These are phyloP conservation scores for Suillus clintonianus DNA, from an alignment of 768 basidiomycete genomes.

Conservation along the genomic window DNA sequence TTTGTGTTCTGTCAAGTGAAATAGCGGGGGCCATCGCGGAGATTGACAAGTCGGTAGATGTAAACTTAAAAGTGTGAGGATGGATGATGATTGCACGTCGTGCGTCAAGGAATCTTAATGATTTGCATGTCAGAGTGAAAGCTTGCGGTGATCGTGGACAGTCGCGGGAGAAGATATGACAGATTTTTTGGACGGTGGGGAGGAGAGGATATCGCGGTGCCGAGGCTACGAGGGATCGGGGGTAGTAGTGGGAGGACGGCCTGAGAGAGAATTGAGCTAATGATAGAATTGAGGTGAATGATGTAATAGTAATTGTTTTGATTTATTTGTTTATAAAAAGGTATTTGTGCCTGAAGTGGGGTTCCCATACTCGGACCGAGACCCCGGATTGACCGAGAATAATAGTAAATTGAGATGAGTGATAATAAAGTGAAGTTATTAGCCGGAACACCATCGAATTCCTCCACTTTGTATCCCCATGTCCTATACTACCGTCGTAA, in stretches of 20 bases:
- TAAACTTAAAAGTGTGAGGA: neutral
- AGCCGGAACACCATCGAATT: neutral
- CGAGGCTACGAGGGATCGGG: constrained; percentile 1
- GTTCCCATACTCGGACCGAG: constrained; percentile 35
- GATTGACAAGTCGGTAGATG: neutral
- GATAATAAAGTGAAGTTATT: constrained; percentile 8
- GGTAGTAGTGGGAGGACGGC: constrained; percentile 1
- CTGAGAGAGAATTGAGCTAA: neutral
- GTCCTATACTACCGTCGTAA: constrained; percentile 39
- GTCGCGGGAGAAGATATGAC: constrained; percentile 1
- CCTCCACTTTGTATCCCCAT: constrained; percentile 11
- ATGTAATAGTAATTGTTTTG: constrained; percentile 1
- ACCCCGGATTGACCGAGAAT: constrained; percentile 22
- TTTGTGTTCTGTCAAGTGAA: constrained; percentile 4
- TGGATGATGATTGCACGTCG: neutral
- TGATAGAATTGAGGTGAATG: neutral
- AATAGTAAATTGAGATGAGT: neutral
- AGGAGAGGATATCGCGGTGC: neutral
- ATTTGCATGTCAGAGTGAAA: neutral
- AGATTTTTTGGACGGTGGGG: neutral
- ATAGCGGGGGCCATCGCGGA: neutral
- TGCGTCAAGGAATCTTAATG: neutral
- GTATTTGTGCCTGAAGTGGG: neutral
- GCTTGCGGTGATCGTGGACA: neutral
- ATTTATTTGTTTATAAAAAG: neutral